Evolutionary conservation across 805 yeast species (phyloP).

Genomic region (Yamadazyma endophytica): DNA sequence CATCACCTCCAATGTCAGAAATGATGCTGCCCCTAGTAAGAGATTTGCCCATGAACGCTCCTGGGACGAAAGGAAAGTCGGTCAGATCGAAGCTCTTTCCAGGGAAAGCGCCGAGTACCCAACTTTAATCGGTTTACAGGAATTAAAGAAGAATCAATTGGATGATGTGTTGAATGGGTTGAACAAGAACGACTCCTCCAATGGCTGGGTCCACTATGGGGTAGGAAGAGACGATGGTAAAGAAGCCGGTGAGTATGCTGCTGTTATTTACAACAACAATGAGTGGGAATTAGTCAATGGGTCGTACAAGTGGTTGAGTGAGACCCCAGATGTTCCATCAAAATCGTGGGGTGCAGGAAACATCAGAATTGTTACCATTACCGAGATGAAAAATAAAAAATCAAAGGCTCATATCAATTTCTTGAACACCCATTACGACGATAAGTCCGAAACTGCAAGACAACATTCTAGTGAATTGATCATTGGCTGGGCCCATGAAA

Average conservation of each 20-base stretch:
- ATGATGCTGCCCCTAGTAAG: conserved; percentile 23
- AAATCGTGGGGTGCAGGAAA: conserved; percentile 38
- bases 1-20: conserved; percentile 31
- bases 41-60: conserved; percentile 34
- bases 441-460: conserved; percentile 43
- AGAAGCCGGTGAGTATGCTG: conserved; percentile 47
- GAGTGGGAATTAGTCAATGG: conserved; percentile 36
- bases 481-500: conserved; percentile 31
- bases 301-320: conserved; percentile 51
- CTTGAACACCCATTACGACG: conserved; percentile 51
- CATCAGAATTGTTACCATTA: conserved; percentile 36
- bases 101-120: conserved; percentile 10
- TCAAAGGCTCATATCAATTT: conserved; percentile 43
- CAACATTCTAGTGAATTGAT: conserved; percentile 43
- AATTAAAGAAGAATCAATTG: conserved; percentile 40
- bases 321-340: conserved; percentile 52
- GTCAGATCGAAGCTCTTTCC: conserved; percentile 21
- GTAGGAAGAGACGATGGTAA: conserved; percentile 53
- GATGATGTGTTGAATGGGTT: conserved; percentile 32
- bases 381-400: conserved; percentile 28
- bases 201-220: conserved; percentile 39
- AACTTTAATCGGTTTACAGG: conserved; percentile 39
- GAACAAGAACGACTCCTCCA: conserved; percentile 15
- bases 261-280: conserved; percentile 37
- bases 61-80: conserved; percentile 42